Evolutionary conservation across 2,329 filamentous ascomycete genomes (phyloP), one percentile per base, ranked within the genome.

Genomic region (Talaromyces islandicus): DNA sequence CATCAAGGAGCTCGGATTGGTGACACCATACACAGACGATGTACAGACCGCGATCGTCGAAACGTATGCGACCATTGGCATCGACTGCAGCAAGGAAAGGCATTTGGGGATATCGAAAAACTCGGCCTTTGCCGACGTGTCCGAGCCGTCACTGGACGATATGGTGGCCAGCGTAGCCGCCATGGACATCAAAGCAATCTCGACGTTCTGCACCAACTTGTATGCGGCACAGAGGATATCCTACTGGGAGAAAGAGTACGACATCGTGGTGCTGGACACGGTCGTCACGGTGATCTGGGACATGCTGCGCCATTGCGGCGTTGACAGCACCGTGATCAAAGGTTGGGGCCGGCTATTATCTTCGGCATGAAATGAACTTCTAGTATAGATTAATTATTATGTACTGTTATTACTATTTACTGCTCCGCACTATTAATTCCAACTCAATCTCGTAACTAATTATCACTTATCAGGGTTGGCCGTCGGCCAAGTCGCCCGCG

Each of bases 221-320:
- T 56, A 56, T 52, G 58, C 58, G 4, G 58, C 58, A 12, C 58
- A 59, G 32, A 27, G 58, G 29, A 43, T 24, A 3, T 41, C 43
- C 38, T 27, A 41, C 11, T 59, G 58, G 58, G 58, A 59, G 32
- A 53, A 56, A 4, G 56, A 56, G 24, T 43, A 59, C 19, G 53
- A 54, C 5, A 48, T 59, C 55, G 32, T 59, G 4, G 21, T 59
- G 25, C 10, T 59, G 58, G 58, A 59, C 38, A 59, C 58, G 0
- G 58, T 59, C 21, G 53, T 56, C 29, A 59, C 58, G 21, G 58
- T 59, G 46, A 43, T 59, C 19, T 59, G 58, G 58, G 53, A 59
- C 25, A 59, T 59, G 58, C 54, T 59, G 38, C 41, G 46, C 14
- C 5, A 24, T 21, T 59, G 58, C 24, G 53, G 53, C 14, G 58